Evolutionary conservation across 176 grass and related monocot genomes (phyloP), one percentile per base, ranked within the genome.

Genomic region (Zoysia pacifica): DNA sequence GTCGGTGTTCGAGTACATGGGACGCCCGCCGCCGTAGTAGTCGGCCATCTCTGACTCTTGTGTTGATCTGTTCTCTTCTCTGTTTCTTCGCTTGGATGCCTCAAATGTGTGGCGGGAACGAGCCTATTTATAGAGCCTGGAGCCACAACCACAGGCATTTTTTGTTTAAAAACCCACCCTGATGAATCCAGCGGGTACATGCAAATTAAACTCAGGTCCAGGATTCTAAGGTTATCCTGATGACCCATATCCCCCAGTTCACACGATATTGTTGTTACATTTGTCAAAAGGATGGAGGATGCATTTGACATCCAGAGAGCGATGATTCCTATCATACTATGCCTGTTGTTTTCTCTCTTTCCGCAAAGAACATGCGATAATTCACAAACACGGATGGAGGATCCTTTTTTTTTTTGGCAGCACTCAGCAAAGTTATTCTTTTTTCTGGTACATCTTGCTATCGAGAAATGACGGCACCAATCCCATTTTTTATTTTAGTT

Each of bases 1-100:
- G 70, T 88, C 28, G 5, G 76, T 84, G 70, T 13, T 56, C 20
- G 86, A 56, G 76, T 88, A 78, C 78, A 82, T 66, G 67, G 28
- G 14, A 70, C 70, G 48, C 20, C 85, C 48, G 4, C 56, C 77
- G 77, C 44, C 6, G 64, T 71, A 52, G 81, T 69, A 83, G 13
- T 51, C 45, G 18, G 81, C 69, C 86, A 79, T 87, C 37, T 51
- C 77, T 28, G 28, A 28, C 28, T 28, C 28, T 28, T 28, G 28
- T 28, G 28, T 28, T 28, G 28, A 28, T 28, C 28, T 28, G 28
- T 28, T 28, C 28, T 28, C 28, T 28, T 28, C 28, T 28, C 28
- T 28, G 28, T 28, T 28, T 28, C 38, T 19, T 18, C 46, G 59
- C 7, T 74, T 51, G 19, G 18, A 40, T 58, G 55, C 12, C 18